Base-by-base conservation (phyloP, 164 flowering plant species). In the Tetracentron sinense region DNA sequence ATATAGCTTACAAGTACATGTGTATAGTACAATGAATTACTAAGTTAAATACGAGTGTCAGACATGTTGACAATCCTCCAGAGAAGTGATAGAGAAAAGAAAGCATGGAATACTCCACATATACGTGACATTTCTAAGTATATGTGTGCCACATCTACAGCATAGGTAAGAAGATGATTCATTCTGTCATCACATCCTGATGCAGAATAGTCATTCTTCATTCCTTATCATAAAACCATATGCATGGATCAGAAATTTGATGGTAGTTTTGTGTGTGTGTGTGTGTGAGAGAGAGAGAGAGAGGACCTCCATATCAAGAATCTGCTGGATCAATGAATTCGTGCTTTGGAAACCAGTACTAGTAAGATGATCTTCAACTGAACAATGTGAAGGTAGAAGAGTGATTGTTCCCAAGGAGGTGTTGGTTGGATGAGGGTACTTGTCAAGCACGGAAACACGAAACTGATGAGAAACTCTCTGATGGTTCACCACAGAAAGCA, bases 221-320 rank as follows among this genome's bases (percentile, higher is more conserved):
- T 33, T 4, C 38, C n/a, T n/a, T n/a, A 33, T 8, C 38, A 4
- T 33, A 33, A 33, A 33, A 33, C 38, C 8, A 8, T 33, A 8
- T 33, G 38, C 8, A 8, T n/a, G n/a, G n/a, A n/a, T n/a, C n/a
- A n/a, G n/a, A n/a, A n/a, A n/a, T n/a, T n/a, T n/a, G n/a, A n/a
- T n/a, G n/a, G n/a, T n/a, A n/a, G n/a, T n/a, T n/a, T n/a, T 51
- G 29, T 25, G 54, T 51, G 59, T 56, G 58, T 31, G 49, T 15
- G 22, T 35, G 7, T 29, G 17, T 4, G 42, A 22, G 69, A 47
- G 58, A 44, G 35, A 31, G 52, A 23, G 54, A 58, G 26, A 71
- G 66, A 57, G 67, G 15, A 82, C 88, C 88, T 82, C 72, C 56
- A 79, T 64, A 16, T 82, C 79, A 55, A 60, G 61, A 54, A 82